phyloP scores from a whole-genome alignment of 345 rosid genomes.

The Salix purpurea region DNA sequence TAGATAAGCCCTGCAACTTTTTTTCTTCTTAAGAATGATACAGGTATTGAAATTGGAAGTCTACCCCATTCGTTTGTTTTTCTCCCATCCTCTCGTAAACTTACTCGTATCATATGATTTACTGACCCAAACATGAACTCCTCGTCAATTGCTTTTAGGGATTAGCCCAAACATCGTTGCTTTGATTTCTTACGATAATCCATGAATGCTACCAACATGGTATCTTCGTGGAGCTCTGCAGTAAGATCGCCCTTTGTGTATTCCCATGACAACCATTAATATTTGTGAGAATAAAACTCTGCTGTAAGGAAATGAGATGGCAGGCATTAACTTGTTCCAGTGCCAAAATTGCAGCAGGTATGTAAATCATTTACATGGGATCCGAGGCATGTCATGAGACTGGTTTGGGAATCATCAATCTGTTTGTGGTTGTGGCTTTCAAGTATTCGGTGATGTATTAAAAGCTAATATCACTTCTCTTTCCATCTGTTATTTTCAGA shows the following conservation, averaged over 20 bases:
- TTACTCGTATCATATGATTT: not conserved
- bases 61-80: constrained; percentile 5
- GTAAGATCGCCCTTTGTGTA: constrained; percentile 13
- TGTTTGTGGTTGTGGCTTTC: too few species aligned
- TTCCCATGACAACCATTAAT: not conserved
- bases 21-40: constrained; percentile 2
- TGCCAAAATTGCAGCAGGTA: constrained; percentile 7
- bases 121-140: not conserved
- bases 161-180: not conserved
- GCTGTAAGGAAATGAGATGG: not conserved
- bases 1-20: constrained; percentile 11
- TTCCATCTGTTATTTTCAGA: too few species aligned
- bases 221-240: constrained; percentile 1
- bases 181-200: constrained; percentile 9
- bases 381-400: not conserved
- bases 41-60: constrained; percentile 17
- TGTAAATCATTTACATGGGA: not conserved
- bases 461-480: too few species aligned
- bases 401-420: too few species aligned
- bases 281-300: constrained; percentile 2
- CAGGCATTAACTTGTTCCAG: not conserved
- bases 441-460: too few species aligned
- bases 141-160: not conserved
- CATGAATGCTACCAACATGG: not conserved
- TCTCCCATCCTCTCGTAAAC: not conserved